Evolutionary conservation across 108 stramenopile species (phyloP), one percentile per base, ranked within the genome.

Genomic region (Craspedostauros australis): DNA sequence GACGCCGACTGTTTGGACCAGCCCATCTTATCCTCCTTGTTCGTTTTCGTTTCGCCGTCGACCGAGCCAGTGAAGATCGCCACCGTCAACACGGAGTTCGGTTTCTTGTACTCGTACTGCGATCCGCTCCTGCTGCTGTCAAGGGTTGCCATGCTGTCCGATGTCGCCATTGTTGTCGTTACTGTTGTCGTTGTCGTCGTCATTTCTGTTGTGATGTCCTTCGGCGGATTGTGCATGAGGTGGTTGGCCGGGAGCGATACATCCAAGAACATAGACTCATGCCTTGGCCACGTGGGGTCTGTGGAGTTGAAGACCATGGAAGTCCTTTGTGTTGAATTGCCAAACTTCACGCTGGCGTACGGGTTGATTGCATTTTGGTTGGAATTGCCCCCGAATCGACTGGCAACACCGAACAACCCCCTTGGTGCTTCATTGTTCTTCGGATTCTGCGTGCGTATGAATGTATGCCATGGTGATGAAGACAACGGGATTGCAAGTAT

Each of bases 261-360:
- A 64, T 93, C 91, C 66, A 93, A 80, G 62, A 73, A 88, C 59
- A 76, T 66, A 27, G 78, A 63, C 62, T 93, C 91, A 16, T 72
- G 57, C 34, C 86, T 39, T 26, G 86, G 77, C 84, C 84, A 93
- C 15, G 73, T 46, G 15, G 83, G 83, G 54, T 84, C 70, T 14
- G 63, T 20, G 16, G 76, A 80, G 45, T 77, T 70, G 34, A 49
- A 74, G 0, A 85, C 69, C 29, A 64, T 63, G 4, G 80, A 79
- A 5, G 77, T 86, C 46, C 73, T 51, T 54, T 92, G 86, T 6
- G 75, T 74, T 9, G 68, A 64, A 18, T 26, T 51, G 11, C 72
- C 57, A 65, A 86, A 92, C 6, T 55, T 62, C 23, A 92, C 54
- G 23, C 56, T 70, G 30, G 84, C 77, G 51, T 83, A 87, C 2